A percentile compares a stretch with the other conserved stretches of the same genome.
Conservation (phyloP, 2,329 filamentous ascomycete species). For the Orbilia quercus region DNA sequence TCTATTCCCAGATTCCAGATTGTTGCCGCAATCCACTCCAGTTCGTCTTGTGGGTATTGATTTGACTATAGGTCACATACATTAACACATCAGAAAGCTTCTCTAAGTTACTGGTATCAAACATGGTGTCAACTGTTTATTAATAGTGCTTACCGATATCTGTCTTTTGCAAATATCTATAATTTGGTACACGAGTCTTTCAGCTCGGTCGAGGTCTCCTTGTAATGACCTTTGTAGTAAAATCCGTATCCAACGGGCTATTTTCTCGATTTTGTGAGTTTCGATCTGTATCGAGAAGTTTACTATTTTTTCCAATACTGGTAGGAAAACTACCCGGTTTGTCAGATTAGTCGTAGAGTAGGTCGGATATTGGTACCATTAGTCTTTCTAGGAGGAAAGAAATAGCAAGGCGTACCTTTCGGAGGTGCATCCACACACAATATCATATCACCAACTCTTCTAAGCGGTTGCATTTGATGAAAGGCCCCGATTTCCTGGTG, state of each 20-base stretch:
- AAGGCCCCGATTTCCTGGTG: conserved; percentile 39
- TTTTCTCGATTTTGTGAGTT: conserved; percentile 65
- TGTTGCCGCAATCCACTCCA: conserved; percentile 77
- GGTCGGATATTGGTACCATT: too few species aligned
- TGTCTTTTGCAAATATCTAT: conserved; percentile 45
- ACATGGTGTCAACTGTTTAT: too few species aligned
- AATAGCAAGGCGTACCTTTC: too few species aligned
- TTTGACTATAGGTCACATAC: conserved; percentile 59
- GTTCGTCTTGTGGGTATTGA: conserved; percentile 73
- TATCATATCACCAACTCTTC: conserved; percentile 51
- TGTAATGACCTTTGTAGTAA: conserved; percentile 54
- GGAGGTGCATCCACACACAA: conserved; percentile 44
- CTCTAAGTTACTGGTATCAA: too few species aligned
- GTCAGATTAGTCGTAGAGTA: too few species aligned
- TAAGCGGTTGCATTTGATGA: conserved; percentile 40
- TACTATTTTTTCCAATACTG: conserved; percentile 36
- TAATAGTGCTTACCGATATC: conserved; percentile 14
- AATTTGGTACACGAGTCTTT: conserved; percentile 45
- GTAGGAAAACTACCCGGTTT: conserved; percentile 18
- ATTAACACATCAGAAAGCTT: background rate
- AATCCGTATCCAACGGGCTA: conserved; percentile 59
- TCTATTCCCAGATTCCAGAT: conserved; percentile 60
- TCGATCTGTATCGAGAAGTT: conserved; percentile 60
- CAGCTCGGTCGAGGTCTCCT: conserved; percentile 23
- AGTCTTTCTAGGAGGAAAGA: too few species aligned